Conservation (phyloP, 306 rosid genomes). For the Chamaecrista fasciculata region DNA sequence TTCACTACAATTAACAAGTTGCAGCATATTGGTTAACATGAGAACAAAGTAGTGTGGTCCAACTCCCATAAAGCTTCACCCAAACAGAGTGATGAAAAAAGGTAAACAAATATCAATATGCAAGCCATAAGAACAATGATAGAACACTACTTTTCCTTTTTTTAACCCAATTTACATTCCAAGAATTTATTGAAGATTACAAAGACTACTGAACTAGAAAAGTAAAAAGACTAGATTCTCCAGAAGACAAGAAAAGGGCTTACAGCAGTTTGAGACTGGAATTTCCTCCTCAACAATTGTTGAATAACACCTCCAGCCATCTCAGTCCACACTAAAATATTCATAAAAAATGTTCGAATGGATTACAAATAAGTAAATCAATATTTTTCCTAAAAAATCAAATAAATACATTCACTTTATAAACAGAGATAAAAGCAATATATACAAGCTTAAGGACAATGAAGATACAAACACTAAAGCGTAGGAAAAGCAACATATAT, state of each 20-base stretch:
- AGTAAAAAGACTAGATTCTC: background rate
- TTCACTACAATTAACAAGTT: background rate
- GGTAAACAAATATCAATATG: background rate
- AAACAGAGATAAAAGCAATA: background rate
- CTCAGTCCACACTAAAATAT: slow-evolving; percentile 14
- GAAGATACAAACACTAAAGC: background rate
- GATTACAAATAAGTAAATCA: background rate
- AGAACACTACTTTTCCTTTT: background rate
- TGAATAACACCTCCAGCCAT: slow-evolving; percentile 88
- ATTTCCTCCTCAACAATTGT: slow-evolving; percentile 69
- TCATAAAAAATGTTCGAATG: background rate
- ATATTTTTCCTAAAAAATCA: background rate
- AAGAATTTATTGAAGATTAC: background rate
- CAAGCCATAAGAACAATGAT: background rate
- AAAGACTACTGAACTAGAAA: background rate
- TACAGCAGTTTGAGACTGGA: slow-evolving; percentile 59
- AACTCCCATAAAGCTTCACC: background rate
- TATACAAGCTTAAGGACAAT: background rate
- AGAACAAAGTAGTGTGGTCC: background rate
- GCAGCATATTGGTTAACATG: background rate
- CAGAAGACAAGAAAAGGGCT: slow-evolving; percentile 29
- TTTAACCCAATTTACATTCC: background rate
- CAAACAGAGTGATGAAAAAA: background rate
- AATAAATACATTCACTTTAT: background rate
- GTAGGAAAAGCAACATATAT: background rate